Percentiles rank a stretch among this genome's conserved stretches.
These are phyloP conservation scores for Vanrija humicola DNA, from an alignment of 1,284 basidiomycete genomes.

Conservation along the genomic window DNA sequence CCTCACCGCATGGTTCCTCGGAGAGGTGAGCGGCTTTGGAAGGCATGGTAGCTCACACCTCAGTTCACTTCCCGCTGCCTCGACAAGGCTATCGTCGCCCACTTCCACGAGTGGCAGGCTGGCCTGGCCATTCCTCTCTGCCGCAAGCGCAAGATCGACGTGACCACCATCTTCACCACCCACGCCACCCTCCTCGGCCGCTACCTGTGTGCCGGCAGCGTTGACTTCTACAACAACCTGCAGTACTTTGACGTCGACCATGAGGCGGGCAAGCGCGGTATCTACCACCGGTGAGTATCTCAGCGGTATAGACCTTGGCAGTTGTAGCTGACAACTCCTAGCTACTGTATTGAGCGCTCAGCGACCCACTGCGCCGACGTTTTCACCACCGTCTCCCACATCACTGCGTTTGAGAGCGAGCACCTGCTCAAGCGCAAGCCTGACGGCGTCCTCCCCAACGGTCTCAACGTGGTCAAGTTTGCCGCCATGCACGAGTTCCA, in stretches of 20 bases:
- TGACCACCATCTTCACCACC: constrained; percentile 96
- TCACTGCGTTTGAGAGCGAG: constrained; percentile 95
- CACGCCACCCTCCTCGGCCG: constrained; percentile 98
- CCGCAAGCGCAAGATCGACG: constrained; percentile 92
- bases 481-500: constrained; percentile 95
- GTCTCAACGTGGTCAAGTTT: constrained; percentile 96
- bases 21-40: constrained; percentile 64
- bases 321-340: constrained; percentile 46
- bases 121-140: constrained; percentile 94
- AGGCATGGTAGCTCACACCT: constrained; percentile 1
- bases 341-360: constrained; percentile 95
- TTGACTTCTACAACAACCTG: constrained; percentile 99
- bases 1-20: constrained; percentile 98
- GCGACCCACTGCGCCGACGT: constrained; percentile 94
- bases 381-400: constrained; percentile 96
- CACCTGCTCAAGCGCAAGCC: constrained; percentile 96
- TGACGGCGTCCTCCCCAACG: constrained; percentile 96
- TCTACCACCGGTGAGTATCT: constrained; percentile 58
- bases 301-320: background rate
- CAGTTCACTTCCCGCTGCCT: constrained; percentile 77
- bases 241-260: constrained; percentile 99
- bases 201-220: constrained; percentile 93
- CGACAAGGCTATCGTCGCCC: constrained; percentile 81
- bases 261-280: constrained; percentile 96
- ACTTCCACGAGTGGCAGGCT: constrained; percentile 99